phyloP scores from a whole-genome alignment of 1,139 yeast genomes.

The Yamadazyma jaroonii region DNA sequence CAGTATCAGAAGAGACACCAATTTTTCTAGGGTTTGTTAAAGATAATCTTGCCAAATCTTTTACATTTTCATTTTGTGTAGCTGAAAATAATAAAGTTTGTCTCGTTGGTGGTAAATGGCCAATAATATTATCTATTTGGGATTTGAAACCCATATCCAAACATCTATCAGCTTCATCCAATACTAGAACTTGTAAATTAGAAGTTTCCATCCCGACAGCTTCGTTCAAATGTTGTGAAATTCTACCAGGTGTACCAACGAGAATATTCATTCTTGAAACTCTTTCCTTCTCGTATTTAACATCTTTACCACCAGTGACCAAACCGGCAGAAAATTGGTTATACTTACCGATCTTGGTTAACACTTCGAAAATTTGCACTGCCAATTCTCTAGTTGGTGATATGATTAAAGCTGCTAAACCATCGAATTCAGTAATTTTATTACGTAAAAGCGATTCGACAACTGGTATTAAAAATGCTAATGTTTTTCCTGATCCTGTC shows the following conservation, averaged over 20 bases:
- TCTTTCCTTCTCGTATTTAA: conserved; percentile 82
- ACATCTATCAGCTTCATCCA: conserved; percentile 96
- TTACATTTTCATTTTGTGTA: conserved; percentile 85
- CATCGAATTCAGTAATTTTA: conserved; percentile 85
- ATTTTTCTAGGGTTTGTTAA: conserved; percentile 75
- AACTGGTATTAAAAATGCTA: conserved; percentile 86
- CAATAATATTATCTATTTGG: conserved; percentile 80
- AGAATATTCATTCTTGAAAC: conserved; percentile 79
- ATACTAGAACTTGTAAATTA: conserved; percentile 75
- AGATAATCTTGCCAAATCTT: conserved; percentile 86
- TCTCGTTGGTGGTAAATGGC: conserved; percentile 78
- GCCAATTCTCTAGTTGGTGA: conserved; percentile 96
- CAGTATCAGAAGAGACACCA: conserved; percentile 54
- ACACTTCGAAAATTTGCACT: conserved; percentile 88
- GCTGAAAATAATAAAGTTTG: conserved; percentile 92
- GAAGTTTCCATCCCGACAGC: conserved; percentile 80
- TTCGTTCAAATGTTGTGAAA: conserved; percentile 93
- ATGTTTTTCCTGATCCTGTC: conserved; percentile 96
- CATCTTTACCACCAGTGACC: conserved; percentile 96
- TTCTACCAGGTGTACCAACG: conserved; percentile 95
- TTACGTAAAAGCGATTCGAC: conserved; percentile 69
- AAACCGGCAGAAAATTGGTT: conserved; percentile 88
- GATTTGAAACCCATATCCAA: conserved; percentile 95
- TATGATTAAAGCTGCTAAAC: conserved; percentile 86
- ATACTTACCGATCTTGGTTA: conserved; percentile 77